A percentile compares a stretch with the other conserved stretches of the same genome.
These are phyloP conservation scores for Cystofilobasidium capitatum DNA, from an alignment of 768 basidiomycete species.

Conservation along the genomic window DNA sequence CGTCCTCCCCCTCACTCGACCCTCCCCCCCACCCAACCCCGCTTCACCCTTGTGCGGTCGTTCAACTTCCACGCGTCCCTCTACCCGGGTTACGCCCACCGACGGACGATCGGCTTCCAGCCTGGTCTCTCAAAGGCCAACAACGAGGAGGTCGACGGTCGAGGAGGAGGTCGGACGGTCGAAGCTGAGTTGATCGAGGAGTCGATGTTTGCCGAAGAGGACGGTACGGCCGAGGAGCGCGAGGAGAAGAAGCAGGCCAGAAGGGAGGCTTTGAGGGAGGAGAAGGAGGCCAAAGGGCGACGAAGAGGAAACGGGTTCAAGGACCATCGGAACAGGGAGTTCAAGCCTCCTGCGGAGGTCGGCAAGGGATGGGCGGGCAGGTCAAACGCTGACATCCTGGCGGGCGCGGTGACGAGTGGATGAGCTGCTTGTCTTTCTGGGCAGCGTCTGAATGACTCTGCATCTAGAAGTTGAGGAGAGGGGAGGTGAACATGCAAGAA, in stretches of 20 bases:
- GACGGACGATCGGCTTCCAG: conserved; percentile 81
- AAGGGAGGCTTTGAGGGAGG: neutral
- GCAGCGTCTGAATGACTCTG: too few relatives aligned
- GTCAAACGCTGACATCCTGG: neutral
- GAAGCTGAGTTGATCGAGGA: conserved; percentile 37
- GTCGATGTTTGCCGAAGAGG: conserved; percentile 31
- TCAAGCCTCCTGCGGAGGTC: neutral
- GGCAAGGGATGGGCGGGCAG: neutral
- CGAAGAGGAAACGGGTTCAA: neutral
- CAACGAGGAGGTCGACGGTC: conserved; percentile 50
- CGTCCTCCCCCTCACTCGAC: conserved; percentile 33
- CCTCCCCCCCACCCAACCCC: conserved; percentile 48
- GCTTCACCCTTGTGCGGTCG: conserved; percentile 62
- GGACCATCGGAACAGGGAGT: neutral
- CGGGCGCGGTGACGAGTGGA: neutral
- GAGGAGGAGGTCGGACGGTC: conserved; percentile 21
- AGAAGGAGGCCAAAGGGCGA: neutral
- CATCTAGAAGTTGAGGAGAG: too few relatives aligned
- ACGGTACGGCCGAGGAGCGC: conserved; percentile 5
- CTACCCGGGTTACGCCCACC: conserved; percentile 82
- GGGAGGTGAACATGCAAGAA: too few relatives aligned
- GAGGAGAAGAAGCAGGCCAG: neutral
- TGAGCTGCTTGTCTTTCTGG: too few relatives aligned
- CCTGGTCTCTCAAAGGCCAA: conserved; percentile 55
- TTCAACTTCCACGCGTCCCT: conserved; percentile 59